phyloP scores from a whole-genome alignment of 2,329 filamentous ascomycete species.

The Thielaviopsis ethacetica region DNA sequence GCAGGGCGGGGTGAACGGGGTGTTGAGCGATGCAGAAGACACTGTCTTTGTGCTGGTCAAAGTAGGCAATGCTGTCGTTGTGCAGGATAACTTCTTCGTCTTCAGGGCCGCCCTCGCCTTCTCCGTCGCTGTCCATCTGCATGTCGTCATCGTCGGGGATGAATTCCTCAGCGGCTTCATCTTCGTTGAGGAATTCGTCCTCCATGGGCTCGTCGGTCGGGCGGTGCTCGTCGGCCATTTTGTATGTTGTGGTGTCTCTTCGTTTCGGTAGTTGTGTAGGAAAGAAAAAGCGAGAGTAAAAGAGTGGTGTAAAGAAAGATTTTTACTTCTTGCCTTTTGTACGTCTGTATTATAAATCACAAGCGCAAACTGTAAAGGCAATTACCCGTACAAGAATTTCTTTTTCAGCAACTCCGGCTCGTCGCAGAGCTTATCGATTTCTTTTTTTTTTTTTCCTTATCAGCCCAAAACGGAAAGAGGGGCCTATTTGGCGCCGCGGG shows the following conservation, averaged over 20 bases:
- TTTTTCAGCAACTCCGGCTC: background rate
- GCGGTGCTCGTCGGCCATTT: conserved; percentile 4
- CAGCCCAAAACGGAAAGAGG: conserved; percentile 8
- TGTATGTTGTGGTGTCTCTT: background rate
- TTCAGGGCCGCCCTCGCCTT: conserved; percentile 38
- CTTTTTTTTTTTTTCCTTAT: conserved; percentile 2
- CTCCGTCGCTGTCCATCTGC: conserved; percentile 63
- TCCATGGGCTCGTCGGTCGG: conserved; percentile 8
- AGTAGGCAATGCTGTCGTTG: conserved; percentile 88
- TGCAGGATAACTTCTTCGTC: conserved; percentile 55
- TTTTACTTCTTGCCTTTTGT: background rate
- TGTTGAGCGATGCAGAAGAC: conserved; percentile 94
- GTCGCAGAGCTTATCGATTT: background rate
- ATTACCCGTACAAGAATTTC: background rate
- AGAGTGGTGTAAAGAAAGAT: background rate
- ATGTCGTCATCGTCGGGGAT: conserved; percentile 38
- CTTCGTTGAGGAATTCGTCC: conserved; percentile 8
- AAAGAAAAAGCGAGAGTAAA: background rate
- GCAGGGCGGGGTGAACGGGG: conserved; percentile 56
- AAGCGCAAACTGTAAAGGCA: background rate
- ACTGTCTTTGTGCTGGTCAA: conserved; percentile 77
- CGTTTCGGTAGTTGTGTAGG: background rate
- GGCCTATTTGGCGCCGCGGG: background rate
- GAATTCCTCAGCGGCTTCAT: conserved; percentile 15
- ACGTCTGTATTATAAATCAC: conserved; percentile 2